phyloP scores from a whole-genome alignment of 2,329 filamentous ascomycete genomes.

The Calonectria honghensis region DNA sequence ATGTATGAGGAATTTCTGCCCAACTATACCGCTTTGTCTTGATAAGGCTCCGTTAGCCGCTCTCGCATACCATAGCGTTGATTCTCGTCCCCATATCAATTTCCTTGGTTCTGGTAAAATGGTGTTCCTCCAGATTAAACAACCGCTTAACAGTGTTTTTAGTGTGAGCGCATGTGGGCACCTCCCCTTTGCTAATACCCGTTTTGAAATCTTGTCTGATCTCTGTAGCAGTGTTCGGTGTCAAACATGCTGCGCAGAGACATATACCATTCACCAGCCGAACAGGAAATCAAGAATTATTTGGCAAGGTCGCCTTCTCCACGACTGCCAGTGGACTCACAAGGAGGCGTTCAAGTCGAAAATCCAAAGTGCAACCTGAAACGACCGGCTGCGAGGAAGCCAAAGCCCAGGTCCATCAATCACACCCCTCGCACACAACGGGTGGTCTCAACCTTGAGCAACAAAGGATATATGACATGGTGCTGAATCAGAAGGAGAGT shows the following conservation, averaged over 20 bases:
- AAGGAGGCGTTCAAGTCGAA: neutral
- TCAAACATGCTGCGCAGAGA: neutral
- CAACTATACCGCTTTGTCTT: neutral
- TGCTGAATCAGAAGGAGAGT: slow-evolving; percentile 86
- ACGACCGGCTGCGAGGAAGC: neutral
- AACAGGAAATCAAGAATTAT: too few relatives aligned
- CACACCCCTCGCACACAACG: neutral
- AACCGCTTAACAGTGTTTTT: neutral
- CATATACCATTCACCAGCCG: neutral
- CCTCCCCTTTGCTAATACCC: neutral
- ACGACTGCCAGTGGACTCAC: neutral
- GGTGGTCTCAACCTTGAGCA: slow-evolving; percentile 84
- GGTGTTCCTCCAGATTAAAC: neutral
- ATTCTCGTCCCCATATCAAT: neutral
- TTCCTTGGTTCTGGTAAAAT: neutral
- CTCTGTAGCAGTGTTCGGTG: neutral
- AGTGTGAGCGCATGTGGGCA: neutral
- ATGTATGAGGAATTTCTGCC: neutral
- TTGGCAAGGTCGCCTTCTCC: neutral
- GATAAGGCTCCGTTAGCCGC: neutral
- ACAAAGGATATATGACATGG: slow-evolving; percentile 86
- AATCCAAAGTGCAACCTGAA: neutral
- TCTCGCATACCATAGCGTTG: too few relatives aligned
- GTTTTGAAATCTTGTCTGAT: neutral
- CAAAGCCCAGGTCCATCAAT: neutral